phyloP scores from a whole-genome alignment of 2,329 filamentous ascomycete species.

The Furcasterigmium sp. region DNA sequence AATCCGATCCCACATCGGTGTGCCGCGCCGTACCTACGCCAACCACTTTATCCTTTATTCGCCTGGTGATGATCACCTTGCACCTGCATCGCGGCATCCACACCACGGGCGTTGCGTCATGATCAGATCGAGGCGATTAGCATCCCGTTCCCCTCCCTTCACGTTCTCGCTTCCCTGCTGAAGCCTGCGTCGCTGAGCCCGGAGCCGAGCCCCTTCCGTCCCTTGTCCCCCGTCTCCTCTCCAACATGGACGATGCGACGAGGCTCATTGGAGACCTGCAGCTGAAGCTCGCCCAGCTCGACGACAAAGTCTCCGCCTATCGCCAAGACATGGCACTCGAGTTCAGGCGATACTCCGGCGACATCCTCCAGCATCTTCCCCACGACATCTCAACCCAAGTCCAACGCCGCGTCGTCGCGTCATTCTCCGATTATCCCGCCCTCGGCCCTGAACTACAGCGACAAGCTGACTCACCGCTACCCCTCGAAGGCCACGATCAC shows the following conservation, averaged over 20 bases:
- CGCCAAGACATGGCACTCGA: slow-evolving; percentile 52
- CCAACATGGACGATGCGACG: slow-evolving; percentile 39
- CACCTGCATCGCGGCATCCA: slow-evolving; percentile 3
- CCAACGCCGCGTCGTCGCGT: slow-evolving; percentile 38
- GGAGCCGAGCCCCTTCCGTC: no score
- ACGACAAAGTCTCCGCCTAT: slow-evolving; percentile 51
- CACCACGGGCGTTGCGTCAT: slow-evolving; percentile 5
- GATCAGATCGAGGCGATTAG: slow-evolving; percentile 3
- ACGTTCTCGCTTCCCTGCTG: neutral
- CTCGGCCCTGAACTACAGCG: slow-evolving; percentile 27
- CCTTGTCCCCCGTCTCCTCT: neutral
- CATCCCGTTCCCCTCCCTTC: slow-evolving; percentile 1
- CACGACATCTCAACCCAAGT: slow-evolving; percentile 40
- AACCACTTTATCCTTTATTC: neutral
- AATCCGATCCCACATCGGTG: neutral
- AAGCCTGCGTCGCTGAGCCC: no score
- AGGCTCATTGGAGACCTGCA: slow-evolving; percentile 47
- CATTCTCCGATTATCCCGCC: slow-evolving; percentile 38
- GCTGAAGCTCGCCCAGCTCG: slow-evolving; percentile 49
- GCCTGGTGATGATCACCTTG: neutral
- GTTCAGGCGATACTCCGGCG: slow-evolving; percentile 49
- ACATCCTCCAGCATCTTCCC: slow-evolving; percentile 42
- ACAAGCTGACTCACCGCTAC: slow-evolving; percentile 27
- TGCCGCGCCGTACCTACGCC: neutral
- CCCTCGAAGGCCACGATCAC: slow-evolving; percentile 17